phyloP scores from a whole-genome alignment of 1,139 yeast genomes.

The Pneumocystis jirovecii region DNA sequence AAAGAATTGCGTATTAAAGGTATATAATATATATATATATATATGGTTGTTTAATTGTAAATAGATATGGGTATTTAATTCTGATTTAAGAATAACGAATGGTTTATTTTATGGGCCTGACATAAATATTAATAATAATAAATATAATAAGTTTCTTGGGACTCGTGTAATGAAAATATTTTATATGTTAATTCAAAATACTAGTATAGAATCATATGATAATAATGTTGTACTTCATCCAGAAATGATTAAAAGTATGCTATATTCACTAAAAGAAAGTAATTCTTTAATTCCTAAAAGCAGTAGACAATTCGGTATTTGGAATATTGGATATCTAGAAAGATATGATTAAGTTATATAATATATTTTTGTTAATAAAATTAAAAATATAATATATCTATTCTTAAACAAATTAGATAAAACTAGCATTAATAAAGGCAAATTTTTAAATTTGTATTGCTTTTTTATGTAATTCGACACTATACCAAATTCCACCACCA shows the following conservation, averaged over 20 bases:
- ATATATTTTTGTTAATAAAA: background rate
- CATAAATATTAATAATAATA: background rate
- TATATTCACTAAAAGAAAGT: background rate
- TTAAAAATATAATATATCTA: background rate
- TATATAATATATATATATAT: background rate
- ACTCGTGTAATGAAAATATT: slow-evolving; percentile 11
- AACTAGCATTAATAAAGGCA: no score
- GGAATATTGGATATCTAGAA: slow-evolving; percentile 11
- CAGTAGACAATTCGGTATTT: slow-evolving; percentile 2
- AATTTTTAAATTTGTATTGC: background rate
- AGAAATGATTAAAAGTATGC: slow-evolving; percentile 1
- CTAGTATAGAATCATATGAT: background rate
- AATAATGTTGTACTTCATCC: slow-evolving; percentile 1
- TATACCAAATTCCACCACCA: slow-evolving; percentile 39
- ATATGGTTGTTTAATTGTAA: slow-evolving; percentile 1
- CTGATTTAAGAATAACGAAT: slow-evolving; percentile 5
- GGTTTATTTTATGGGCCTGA: background rate
- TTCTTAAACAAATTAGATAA: background rate
- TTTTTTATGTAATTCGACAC: slow-evolving; percentile 7
- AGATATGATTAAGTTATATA: slow-evolving; percentile 5
- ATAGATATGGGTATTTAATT: slow-evolving; percentile 14
- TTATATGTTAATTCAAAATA: slow-evolving; percentile 8
- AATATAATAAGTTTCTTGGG: slow-evolving; percentile 2
- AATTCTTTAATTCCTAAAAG: slow-evolving; percentile 4
- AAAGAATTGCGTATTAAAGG: background rate